Base-by-base conservation (phyloP, 2,329 filamentous ascomycete genomes). In the Sphaerulina vaccinii region DNA sequence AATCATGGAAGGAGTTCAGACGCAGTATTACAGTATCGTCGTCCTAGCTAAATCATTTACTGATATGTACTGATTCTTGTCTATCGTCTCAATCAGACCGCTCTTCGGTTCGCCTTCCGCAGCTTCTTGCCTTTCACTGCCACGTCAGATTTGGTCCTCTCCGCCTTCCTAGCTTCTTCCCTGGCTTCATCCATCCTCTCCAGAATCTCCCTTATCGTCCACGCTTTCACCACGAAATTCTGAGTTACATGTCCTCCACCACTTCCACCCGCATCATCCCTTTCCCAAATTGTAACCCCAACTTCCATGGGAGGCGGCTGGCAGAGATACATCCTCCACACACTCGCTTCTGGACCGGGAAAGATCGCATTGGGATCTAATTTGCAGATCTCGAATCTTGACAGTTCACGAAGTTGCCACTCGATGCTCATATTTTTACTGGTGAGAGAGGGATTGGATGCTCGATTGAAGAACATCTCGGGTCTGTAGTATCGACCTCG, bases 311-410 rank as follows among this genome's bases (percentile, higher is more conserved):
- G 39, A 7, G 46, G 45, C 10, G 51, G 46, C 11, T 54, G 51
- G 27, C 51, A 54, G 1, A 46, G 40, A 29, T 50, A 54, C 45
- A 41, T 54, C n/a, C 32, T 37, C 51, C 45, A 54, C 1, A 54
- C 2, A 23, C 40, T 49, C 0, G 46, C 38, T 5, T 22, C 15
- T 6, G 41, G 32, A 10, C 18, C 40, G 1, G 46, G 46, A 13
- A 54, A 49, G 24, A 46, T 15, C 2, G n/a, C 9, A 29, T 52
- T 13, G 1, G n/a, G 21, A 19, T 37, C 3, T n/a, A 24, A 15
- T 7, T 29, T 23, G 5, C 29, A 39, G 8, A 41, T 19, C 21
- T 54, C 40, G 40, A 32, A 22, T 1, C 42, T 40, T 2, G 51
- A 49, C 4, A 54, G 36, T 36, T 46, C 27, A 35, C 51, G 51